These are phyloP conservation scores for Panus rudis DNA, from an alignment of 768 basidiomycete genomes.

Conservation along the genomic window DNA sequence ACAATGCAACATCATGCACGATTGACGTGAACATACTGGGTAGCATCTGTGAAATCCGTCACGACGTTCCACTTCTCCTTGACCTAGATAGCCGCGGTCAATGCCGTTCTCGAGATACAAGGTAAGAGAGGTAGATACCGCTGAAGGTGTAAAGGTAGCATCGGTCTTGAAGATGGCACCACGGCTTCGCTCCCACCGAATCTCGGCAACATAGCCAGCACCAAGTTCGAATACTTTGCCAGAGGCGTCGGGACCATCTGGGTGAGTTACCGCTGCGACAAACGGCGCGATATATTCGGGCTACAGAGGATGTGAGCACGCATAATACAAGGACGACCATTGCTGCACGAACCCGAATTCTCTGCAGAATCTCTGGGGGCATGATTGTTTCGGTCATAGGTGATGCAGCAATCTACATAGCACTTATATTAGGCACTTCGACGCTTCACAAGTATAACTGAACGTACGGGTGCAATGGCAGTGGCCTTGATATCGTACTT, in stretches of 20 bases:
- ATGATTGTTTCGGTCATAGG: conserved; percentile 94
- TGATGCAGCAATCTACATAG: conserved; percentile 79
- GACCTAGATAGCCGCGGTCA: conserved; percentile 38
- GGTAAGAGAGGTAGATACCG: conserved; percentile 41
- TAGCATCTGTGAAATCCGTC: conserved; percentile 67
- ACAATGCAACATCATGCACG: neutral
- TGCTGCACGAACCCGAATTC: conserved; percentile 66
- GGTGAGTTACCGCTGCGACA: conserved; percentile 81
- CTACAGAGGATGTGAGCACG: conserved; percentile 31
- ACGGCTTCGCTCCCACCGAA: conserved; percentile 88
- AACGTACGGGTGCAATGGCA: conserved; percentile 81
- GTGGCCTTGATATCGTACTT: conserved; percentile 86
- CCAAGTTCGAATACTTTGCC: conserved; percentile 90
- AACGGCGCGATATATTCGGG: conserved; percentile 92
- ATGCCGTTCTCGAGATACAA: neutral
- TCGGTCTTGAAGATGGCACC: conserved; percentile 90
- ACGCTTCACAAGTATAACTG: neutral
- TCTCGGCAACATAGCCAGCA: conserved; percentile 85
- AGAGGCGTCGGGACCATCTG: conserved; percentile 70
- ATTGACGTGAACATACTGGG: conserved; percentile 43
- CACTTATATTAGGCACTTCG: neutral
- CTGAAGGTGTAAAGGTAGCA: conserved; percentile 86
- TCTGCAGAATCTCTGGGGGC: conserved; percentile 89
- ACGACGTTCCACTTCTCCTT: conserved; percentile 80
- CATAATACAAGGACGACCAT: no score